Percentiles rank a stretch among this genome's conserved stretches.
Conservation (phyloP, 345 rosid species). For the Salix udensis region DNA sequence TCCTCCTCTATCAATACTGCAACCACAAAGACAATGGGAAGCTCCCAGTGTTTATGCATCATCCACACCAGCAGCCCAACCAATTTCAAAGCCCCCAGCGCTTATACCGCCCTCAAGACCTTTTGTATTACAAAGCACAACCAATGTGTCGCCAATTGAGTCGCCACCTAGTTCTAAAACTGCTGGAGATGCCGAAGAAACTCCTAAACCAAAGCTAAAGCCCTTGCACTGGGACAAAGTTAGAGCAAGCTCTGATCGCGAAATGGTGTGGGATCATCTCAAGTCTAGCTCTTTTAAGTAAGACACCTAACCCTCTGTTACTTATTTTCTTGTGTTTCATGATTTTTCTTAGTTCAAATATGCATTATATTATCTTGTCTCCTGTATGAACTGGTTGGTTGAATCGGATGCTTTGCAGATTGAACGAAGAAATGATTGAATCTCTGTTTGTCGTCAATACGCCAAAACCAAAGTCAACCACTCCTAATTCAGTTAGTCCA, state of each 20-base stretch:
- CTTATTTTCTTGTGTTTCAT: neutral
- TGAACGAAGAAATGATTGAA: slow-evolving; percentile 91
- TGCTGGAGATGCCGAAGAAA: slow-evolving; percentile 35
- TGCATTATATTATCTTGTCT: neutral
- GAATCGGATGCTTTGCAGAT: slow-evolving; percentile 44
- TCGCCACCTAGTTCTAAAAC: slow-evolving; percentile 33
- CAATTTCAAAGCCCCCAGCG: slow-evolving; percentile 50
- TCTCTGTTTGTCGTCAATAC: slow-evolving; percentile 65
- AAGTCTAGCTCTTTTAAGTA: slow-evolving; percentile 79
- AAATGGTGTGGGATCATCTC: slow-evolving; percentile 92
- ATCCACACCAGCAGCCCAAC: slow-evolving; percentile 32
- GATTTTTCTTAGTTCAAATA: neutral
- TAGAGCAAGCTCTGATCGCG: slow-evolving; percentile 95
- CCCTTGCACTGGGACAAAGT: slow-evolving; percentile 96
- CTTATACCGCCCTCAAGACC: slow-evolving; percentile 67
- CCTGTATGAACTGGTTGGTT: slow-evolving; percentile 1
- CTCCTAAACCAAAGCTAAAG: slow-evolving; percentile 67
- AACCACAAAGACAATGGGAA: slow-evolving; percentile 24
- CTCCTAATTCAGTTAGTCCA: slow-evolving; percentile 55
- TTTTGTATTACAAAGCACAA: slow-evolving; percentile 43
- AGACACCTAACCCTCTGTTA: slow-evolving; percentile 13
- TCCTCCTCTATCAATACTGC: slow-evolving; percentile 26
- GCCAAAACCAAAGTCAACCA: slow-evolving; percentile 48
- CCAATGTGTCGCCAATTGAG: slow-evolving; percentile 38
- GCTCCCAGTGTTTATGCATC: slow-evolving; percentile 21